Evolutionary conservation across 2,329 filamentous ascomycete genomes (phyloP).

Genomic region (Hypocrella siamensis): DNA sequence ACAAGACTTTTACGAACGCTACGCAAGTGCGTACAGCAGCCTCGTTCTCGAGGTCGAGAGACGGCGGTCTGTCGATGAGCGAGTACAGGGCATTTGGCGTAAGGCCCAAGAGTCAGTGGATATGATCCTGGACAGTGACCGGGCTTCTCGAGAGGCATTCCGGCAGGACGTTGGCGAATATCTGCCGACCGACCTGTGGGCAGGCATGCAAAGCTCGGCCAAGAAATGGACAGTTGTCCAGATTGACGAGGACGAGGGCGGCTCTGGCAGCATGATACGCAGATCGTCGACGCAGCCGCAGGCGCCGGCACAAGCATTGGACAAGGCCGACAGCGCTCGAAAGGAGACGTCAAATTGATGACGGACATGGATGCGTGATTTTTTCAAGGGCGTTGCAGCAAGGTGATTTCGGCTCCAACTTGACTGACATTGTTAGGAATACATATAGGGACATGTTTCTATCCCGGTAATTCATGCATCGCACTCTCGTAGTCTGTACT

Average conservation of each 20-base stretch:
- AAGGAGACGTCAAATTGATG: too few relatives aligned
- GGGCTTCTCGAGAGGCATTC: constrained; percentile 60
- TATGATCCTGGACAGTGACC: constrained; percentile 58
- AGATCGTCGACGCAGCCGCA: not conserved
- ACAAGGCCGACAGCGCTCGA: not conserved
- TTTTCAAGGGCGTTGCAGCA: too few relatives aligned
- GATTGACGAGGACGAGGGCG: constrained; percentile 13
- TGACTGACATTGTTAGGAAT: too few relatives aligned
- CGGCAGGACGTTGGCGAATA: constrained; percentile 71
- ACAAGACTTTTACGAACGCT: constrained; percentile 73
- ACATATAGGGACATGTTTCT: too few relatives aligned
- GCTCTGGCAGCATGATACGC: constrained; percentile 3
- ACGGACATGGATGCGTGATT: too few relatives aligned
- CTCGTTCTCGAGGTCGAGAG: constrained; percentile 73
- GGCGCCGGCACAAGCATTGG: constrained; percentile 1
- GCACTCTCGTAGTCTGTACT: too few relatives aligned
- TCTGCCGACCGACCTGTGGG: constrained; percentile 79
- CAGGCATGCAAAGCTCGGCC: constrained; percentile 49
- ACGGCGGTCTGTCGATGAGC: constrained; percentile 55
- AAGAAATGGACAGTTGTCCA: constrained; percentile 33
- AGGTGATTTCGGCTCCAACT: too few relatives aligned
- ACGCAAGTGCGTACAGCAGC: constrained; percentile 69
- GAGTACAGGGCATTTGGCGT: constrained; percentile 57
- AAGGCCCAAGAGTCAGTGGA: constrained; percentile 68
- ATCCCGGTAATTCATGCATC: too few relatives aligned